Evolutionary conservation across 1,139 yeast genomes (phyloP), one percentile per base, ranked within the genome.

Genomic region (Zygoascus hellenicus): DNA sequence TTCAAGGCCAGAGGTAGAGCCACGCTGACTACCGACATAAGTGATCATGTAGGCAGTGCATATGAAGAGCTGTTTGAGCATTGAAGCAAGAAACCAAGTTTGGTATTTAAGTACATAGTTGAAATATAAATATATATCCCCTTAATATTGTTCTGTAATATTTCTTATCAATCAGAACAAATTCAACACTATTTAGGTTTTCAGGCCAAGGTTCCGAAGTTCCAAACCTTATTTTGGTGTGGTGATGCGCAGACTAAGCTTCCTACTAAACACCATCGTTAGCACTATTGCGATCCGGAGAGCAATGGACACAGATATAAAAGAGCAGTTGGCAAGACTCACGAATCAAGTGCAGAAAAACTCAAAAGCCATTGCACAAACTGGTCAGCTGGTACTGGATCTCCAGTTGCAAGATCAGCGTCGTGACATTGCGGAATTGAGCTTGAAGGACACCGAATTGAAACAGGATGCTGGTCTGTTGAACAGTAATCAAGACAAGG

Each of bases 1-100:
- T 92, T 71, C 59, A 67, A 70, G 26, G 70, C 71, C 43, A 74
- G 80, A 51, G 87, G 88, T 2, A 70, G 98, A 45, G 76, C 95
- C 4, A 81, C 89, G 83, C 87, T 87, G 60, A 87, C 98, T 0
- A 79, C 90, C 1, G 86, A 89, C 62, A 68, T 92, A 26, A 89
- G 89, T 52, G 74, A 76, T 47, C 75, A 72, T 51, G 78, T 90
- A 22, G 85, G 87, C 1, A 70, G 69, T 9, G 82, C 92, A 0
- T 88, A 75, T 58, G 58, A 59, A n/a, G 76, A 75, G 37, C 58
- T 82, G 6, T 81, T 77, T 56, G 76, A 68, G 38, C 29, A 34
- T 22, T 22, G 26, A 22, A 7, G 26, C n/a, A n/a, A 22, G 26
- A 7, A 22, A 22, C 7, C 7, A 22, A 22, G 4, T 22, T 5